These are phyloP conservation scores for Penicillium concentricum DNA, from an alignment of 2,329 filamentous ascomycete genomes.

Conservation along the genomic window DNA sequence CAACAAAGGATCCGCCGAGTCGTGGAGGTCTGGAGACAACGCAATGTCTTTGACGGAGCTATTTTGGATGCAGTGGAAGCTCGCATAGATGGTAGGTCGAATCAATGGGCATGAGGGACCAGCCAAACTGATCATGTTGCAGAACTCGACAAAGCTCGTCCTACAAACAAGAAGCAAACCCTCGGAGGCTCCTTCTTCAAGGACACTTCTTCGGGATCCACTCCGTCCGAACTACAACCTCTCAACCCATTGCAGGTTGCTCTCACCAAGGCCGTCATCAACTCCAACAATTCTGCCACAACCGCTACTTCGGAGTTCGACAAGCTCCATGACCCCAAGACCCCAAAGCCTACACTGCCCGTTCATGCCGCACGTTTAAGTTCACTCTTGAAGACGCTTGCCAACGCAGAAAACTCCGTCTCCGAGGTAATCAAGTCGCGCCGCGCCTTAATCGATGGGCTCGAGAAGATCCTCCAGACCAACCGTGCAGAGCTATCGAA, in stretches of 20 bases:
- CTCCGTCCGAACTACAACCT: constrained; percentile 74
- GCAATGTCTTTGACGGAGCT: constrained; percentile 76
- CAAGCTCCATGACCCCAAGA: constrained; percentile 72
- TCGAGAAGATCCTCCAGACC: constrained; percentile 77
- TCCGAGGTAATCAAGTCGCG: constrained; percentile 87
- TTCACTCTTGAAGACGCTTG: constrained; percentile 83
- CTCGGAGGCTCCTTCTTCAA: constrained; percentile 71
- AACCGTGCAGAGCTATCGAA: constrained; percentile 68
- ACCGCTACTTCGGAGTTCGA: constrained; percentile 79
- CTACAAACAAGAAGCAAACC: constrained; percentile 54
- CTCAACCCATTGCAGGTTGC: constrained; percentile 73
- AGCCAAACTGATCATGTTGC: background rate
- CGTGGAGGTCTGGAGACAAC: constrained; percentile 89
- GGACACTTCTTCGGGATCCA: constrained; percentile 49
- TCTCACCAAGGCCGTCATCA: constrained; percentile 69
- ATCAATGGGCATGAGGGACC: background rate
- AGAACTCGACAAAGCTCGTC: constrained; percentile 58
- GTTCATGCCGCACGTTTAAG: constrained; percentile 89
- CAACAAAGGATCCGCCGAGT: constrained; percentile 86
- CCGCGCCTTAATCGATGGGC: constrained; percentile 69
- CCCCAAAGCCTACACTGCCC: constrained; percentile 72
- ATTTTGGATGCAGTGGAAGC: constrained; percentile 80
- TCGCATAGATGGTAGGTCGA: constrained; percentile 68
- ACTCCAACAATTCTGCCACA: constrained; percentile 65
- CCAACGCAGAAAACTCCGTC: constrained; percentile 83